Evolutionary conservation across 345 rosid genomes (phyloP).

Genomic region (Capsella bursapastoris): DNA sequence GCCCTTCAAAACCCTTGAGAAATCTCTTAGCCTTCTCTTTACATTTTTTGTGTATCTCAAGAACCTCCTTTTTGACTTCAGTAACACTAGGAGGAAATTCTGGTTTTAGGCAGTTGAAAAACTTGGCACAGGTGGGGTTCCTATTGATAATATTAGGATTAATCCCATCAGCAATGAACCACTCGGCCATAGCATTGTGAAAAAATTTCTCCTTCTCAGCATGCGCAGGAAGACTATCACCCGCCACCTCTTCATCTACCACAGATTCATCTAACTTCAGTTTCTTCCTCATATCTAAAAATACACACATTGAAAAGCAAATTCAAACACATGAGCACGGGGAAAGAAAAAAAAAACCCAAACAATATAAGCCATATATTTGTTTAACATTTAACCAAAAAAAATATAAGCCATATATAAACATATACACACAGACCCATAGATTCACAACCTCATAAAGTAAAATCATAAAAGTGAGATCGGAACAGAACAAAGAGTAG

Average conservation of each 20-base stretch:
- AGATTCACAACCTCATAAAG: not conserved
- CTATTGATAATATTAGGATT: not conserved
- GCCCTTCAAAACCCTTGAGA: slow-evolving; percentile 30
- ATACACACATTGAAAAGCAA: not conserved
- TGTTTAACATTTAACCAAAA: too few relatives aligned
- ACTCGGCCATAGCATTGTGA: slow-evolving; percentile 2
- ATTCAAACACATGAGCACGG: not conserved
- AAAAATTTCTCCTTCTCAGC: not conserved
- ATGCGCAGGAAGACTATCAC: not conserved
- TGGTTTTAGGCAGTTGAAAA: not conserved
- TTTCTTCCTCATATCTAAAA: slow-evolving; percentile 18
- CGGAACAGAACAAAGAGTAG: not conserved
- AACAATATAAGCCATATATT: not conserved
- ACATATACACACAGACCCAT: not conserved
- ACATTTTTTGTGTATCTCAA: slow-evolving; percentile 4
- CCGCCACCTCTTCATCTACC: slow-evolving; percentile 14
- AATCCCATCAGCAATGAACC: not conserved
- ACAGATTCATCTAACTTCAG: not conserved
- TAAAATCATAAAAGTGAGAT: not conserved
- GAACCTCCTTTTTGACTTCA: not conserved
- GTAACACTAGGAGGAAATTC: not conserved
- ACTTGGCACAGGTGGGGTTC: not conserved
- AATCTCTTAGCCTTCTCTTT: slow-evolving; percentile 27
- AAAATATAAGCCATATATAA: not conserved
- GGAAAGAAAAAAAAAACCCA: not conserved